Percentiles rank a stretch among this genome's conserved stretches.
Conservation (phyloP, 1,139 yeast species). For the Taphrina wiesneri region DNA sequence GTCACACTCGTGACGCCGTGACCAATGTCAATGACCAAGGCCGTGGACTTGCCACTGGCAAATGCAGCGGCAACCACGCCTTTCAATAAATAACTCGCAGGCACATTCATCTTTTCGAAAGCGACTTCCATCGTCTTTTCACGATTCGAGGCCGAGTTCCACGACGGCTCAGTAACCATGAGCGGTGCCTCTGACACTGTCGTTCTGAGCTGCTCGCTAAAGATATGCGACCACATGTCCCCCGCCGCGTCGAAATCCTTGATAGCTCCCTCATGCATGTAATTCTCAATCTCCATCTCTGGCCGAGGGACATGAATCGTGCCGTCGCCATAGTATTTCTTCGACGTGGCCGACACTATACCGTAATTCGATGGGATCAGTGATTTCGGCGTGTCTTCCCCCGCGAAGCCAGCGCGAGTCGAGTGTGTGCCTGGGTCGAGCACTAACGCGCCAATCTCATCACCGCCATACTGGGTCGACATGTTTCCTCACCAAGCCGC, state of each 20-base stretch:
- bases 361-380: conserved; percentile 62
- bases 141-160: conserved; percentile 75
- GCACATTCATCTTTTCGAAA: conserved; percentile 70
- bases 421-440: conserved; percentile 85
- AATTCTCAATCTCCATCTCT: conserved; percentile 45
- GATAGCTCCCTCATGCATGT: conserved; percentile 48
- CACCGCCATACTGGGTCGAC: conserved; percentile 36
- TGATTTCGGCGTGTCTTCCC: conserved; percentile 84
- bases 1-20: conserved; percentile 81
- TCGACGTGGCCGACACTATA: conserved; percentile 13
- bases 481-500: background rate
- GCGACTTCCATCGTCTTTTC: conserved; percentile 71
- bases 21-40: conserved; percentile 90
- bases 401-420: conserved; percentile 89
- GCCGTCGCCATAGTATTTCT: conserved; percentile 44
- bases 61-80: conserved; percentile 88
- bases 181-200: conserved; percentile 71
- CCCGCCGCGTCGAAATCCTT: conserved; percentile 52
- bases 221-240: conserved; percentile 47
- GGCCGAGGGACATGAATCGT: conserved; percentile 45
- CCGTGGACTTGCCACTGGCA: conserved; percentile 91
- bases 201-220: conserved; percentile 52
- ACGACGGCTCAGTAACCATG: conserved; percentile 77
- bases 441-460: conserved; percentile 63
- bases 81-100: conserved; percentile 84